phyloP scores from a whole-genome alignment of 2,329 filamentous ascomycete species.

The Teratosphaeria zuluensis region DNA sequence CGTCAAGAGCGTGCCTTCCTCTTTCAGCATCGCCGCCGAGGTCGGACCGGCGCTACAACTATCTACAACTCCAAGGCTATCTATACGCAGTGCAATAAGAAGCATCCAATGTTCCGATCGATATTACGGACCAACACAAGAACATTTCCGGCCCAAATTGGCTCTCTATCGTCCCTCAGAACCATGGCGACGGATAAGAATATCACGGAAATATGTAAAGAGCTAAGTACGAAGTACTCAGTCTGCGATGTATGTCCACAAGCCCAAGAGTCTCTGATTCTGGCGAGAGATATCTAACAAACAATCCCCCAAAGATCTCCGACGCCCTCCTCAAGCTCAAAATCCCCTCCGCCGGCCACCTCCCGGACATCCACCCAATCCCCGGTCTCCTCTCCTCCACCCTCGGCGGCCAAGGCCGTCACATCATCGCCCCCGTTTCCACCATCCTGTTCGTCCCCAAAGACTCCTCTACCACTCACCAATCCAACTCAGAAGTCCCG shows the following conservation, averaged over 20 bases:
- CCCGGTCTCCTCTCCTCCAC: neutral
- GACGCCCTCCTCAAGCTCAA: conserved; percentile 64
- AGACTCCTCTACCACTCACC: conserved; percentile 27
- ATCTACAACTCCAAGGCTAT: too few relatives aligned
- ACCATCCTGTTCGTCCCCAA: conserved; percentile 57
- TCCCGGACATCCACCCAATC: conserved; percentile 51
- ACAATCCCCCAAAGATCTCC: conserved; percentile 50
- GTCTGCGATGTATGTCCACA: too few relatives aligned
- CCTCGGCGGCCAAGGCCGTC: conserved; percentile 2
- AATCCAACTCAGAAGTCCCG: neutral
- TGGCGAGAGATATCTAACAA: too few relatives aligned
- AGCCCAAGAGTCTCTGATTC: too few relatives aligned
- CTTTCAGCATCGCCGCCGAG: too few relatives aligned
- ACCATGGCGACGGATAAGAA: neutral
- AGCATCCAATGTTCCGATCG: too few relatives aligned
- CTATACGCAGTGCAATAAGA: too few relatives aligned
- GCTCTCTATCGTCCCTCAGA: neutral
- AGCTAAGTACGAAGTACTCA: neutral
- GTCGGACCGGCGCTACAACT: too few relatives aligned
- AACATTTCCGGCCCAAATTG: too few relatives aligned
- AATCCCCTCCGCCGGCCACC: conserved; percentile 55
- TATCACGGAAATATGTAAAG: neutral
- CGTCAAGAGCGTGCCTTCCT: too few relatives aligned
- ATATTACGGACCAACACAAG: too few relatives aligned
- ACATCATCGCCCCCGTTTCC: conserved; percentile 44